Evolutionary conservation across 768 basidiomycete genomes (phyloP), one percentile per base, ranked within the genome.

Genomic region (Trametes elegans): DNA sequence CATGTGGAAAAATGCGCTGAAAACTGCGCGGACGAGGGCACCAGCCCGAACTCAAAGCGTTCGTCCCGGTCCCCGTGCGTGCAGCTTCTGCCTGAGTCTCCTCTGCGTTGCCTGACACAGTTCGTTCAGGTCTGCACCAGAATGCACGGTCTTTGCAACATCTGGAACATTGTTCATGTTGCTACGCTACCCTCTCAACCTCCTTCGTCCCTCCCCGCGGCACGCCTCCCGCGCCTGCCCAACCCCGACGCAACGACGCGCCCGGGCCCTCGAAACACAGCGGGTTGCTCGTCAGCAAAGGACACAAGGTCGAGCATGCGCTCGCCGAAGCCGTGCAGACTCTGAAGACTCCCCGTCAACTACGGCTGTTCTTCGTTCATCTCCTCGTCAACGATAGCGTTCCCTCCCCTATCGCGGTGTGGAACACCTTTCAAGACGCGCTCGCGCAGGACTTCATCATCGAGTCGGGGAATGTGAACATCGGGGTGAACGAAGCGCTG

Each of bases 321-420:
- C 60, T 79, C 14, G 27, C 52, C 3, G 76, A 79, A 44, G 75
- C 71, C 1, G 55, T 77, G 0, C 43, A 62, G 7, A 55, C 55
- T 3, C 60, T 71, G 3, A 49, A 60, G 5, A 73, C 74, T 0
- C 76, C 75, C 0, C 45, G 53, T 2, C 74, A 78, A 54, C 63
- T 79, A 0, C 71, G 72, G 1, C 45, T 69, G 26, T 68, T 77
- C 2, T 75, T 78, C 60, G 66, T 70, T n/a, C 68, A 74, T 44
- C 55, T 77, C 3, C 52, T 76, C 1, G 59, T 71, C 32, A 71
- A 77, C 32, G 66, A 70, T 26, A 68, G 66, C 38, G 55, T 72
- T 6, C 48, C 55, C 2, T 45, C 61, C 0, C 68, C 63, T 19
- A 35, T 68, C 6, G 29, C 56, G 16, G 55, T 69, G 1, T 73